Base-by-base conservation (phyloP, 768 basidiomycete species). In the Collybia mongolica region DNA sequence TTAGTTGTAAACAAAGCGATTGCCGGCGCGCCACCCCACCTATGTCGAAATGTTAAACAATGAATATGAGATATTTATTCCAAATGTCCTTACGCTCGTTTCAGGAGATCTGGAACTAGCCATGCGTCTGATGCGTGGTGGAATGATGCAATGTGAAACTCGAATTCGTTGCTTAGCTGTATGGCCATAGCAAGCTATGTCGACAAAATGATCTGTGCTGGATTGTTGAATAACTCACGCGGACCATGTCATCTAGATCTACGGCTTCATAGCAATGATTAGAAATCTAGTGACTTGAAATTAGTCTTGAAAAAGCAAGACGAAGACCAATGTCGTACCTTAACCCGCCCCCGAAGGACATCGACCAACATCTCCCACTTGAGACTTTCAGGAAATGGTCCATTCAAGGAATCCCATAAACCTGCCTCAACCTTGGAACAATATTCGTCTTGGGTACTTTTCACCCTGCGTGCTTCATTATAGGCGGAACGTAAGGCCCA, bases 101-200 rank as follows among this genome's bases (percentile, higher is more conserved):
- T 95, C 53, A 98, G 69, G 3, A 88, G 69, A 19, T 83, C 82
- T 1, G 93, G 90, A 19, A 94, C 87, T n/a, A 97, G 77, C 68
- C 91, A 97, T 1, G 92, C 83, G 64, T 96, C 93, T 48, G 91
- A 85, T 6, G 93, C 94, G 61, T 91, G 88, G 60, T 94, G 91
- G 61, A 94, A 84, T 5, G 90, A 86, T 5, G 88, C 81, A 23
- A 94, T 75, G 1, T 83, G 78, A 61, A 93, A 93, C 58, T 91
- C 71, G 74, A 95, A 98, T 67, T 97, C 94, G 62, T 96, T 90
- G 29, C 90, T 84, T 44, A 97, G 75, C 82, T 93, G 18, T 28
- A 40, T 3, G 23, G 28, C 37, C 39, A 39, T 46, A 20, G 29
- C 17, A 3, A 17, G 8, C 11, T 3, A 12, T 41, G 18, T 39